These are phyloP conservation scores for Phascolomyces articulosus DNA, from an alignment of 371 early-diverging fungal genomes.

Conservation along the genomic window DNA sequence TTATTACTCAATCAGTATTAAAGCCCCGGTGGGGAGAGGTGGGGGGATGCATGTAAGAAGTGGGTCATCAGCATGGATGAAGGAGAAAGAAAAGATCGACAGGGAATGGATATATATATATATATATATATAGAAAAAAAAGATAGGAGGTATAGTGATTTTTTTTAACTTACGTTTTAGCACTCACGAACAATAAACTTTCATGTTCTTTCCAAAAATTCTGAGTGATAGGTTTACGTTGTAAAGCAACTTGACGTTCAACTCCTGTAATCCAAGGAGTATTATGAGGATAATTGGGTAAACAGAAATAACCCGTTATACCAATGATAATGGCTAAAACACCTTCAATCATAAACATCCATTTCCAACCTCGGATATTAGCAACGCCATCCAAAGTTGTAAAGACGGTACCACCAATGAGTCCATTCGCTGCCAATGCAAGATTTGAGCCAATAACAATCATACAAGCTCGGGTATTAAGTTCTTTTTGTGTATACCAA, in stretches of 20 bases:
- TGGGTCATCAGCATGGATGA: too few relatives aligned
- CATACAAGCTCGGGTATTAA: constrained; percentile 8
- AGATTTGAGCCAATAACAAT: constrained; percentile 3
- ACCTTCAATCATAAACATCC: constrained; percentile 12
- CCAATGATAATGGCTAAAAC: constrained; percentile 7
- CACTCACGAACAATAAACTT: constrained; percentile 6
- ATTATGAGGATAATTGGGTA: constrained; percentile 11
- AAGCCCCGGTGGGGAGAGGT: too few relatives aligned
- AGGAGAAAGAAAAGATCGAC: too few relatives aligned
- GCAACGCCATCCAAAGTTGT: background rate
- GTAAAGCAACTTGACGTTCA: constrained; percentile 49
- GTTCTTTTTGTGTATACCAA: constrained; percentile 10
- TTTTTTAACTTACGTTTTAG: constrained; percentile 12
- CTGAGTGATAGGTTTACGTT: constrained; percentile 25
- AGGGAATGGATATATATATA: background rate
- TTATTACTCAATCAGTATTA: too few relatives aligned
- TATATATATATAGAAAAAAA: background rate
- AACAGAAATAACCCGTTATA: background rate
- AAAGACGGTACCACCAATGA: constrained; percentile 5
- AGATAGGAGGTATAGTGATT: too few relatives aligned
- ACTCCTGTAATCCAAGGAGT: constrained; percentile 38
- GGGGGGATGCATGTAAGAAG: too few relatives aligned
- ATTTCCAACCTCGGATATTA: constrained; percentile 6
- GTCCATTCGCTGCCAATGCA: constrained; percentile 4
- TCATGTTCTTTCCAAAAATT: constrained; percentile 1